Evolutionary conservation across 2,329 filamentous ascomycete genomes (phyloP), one percentile per base, ranked within the genome.

Genomic region (Penicillium rolfsii): DNA sequence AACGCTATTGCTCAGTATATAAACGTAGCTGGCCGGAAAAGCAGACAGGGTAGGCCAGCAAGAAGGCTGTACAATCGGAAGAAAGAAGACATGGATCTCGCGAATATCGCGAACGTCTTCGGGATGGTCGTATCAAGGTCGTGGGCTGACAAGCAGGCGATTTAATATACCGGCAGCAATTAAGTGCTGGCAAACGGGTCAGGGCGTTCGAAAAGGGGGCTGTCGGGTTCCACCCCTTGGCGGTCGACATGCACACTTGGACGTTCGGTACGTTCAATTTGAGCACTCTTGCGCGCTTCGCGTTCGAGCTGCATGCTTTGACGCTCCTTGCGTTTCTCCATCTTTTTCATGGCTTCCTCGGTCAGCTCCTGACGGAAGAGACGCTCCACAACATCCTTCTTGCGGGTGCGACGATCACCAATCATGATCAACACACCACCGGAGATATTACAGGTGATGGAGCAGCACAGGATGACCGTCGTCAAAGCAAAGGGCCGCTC

Each of bases 351-450:
- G 0, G 87, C 87, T 67, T 87, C 81, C 50, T 83, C 77, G 0
- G 91, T 96, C 58, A 96, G 76, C 64, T 91, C 87, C 72, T 95
- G 91, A 33, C 91, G 81, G 69, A 90, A 86, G 77, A 95, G 85
- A 48, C 88, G 84, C 71, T 93, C 88, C 24, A 93, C 81, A 0
- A 96, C 90, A 45, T 96, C 91, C 84, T 93, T 94, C 83, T 96
- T 96, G 54, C 91, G 82, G 1, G 91, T 93, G 64, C 84, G 85
- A 22, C 88, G 84, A 71, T 94, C 91, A 1, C 91, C 91, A 16
- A 92, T 82, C 65, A 83, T 87, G 72, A 96, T 96, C 28, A 94
- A 73, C 1, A 96, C 77, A 3, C 91, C 91, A 0, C 89, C 91
- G 0, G 85, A 85, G 64, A 92, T 88, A 73, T 96, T 96, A 72